These are phyloP conservation scores for Fraxinus excelsior DNA, from an alignment of 257 asterid genomes.

Conservation along the genomic window DNA sequence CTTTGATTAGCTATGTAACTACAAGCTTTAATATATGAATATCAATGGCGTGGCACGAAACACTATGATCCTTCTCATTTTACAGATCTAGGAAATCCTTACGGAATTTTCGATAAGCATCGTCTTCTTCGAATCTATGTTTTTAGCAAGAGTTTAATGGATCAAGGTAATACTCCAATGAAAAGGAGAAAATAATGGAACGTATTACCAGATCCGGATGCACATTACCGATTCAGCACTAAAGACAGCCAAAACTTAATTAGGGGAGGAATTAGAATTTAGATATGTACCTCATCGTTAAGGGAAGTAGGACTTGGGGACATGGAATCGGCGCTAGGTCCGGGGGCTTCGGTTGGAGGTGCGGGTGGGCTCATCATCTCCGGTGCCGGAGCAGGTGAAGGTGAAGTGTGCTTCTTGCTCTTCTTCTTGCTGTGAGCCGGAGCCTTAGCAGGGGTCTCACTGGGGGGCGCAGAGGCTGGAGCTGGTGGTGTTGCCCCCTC, in stretches of 20 bases:
- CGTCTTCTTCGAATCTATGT: not conserved
- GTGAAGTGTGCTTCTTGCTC: conserved; percentile 43
- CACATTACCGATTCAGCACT: conserved; percentile 14
- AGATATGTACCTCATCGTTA: conserved; percentile 47
- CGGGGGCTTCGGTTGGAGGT: conserved; percentile 79
- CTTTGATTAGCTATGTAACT: not conserved
- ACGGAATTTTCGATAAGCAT: not conserved
- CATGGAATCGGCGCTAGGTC: conserved; percentile 35
- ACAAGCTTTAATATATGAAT: not conserved
- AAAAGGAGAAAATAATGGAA: not conserved
- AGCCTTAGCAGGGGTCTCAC: conserved; percentile 44
- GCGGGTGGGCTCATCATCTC: conserved; percentile 74
- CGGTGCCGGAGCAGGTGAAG: conserved; percentile 70
- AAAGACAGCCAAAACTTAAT: not conserved
- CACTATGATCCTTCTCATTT: not conserved
- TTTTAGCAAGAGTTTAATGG: not conserved
- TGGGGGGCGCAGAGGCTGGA: conserved; percentile 43
- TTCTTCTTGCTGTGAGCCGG: conserved; percentile 57
- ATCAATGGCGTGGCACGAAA: conserved; percentile 10
- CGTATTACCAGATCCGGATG: conserved; percentile 35
- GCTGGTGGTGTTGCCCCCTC: conserved; percentile 57
- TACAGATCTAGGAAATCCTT: conserved; percentile 26
- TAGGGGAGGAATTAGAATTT: not conserved
- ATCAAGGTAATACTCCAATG: not conserved
- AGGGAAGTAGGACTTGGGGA: conserved; percentile 59